phyloP scores from a whole-genome alignment of 768 basidiomycete genomes.

The Atractiella rhizophila region DNA sequence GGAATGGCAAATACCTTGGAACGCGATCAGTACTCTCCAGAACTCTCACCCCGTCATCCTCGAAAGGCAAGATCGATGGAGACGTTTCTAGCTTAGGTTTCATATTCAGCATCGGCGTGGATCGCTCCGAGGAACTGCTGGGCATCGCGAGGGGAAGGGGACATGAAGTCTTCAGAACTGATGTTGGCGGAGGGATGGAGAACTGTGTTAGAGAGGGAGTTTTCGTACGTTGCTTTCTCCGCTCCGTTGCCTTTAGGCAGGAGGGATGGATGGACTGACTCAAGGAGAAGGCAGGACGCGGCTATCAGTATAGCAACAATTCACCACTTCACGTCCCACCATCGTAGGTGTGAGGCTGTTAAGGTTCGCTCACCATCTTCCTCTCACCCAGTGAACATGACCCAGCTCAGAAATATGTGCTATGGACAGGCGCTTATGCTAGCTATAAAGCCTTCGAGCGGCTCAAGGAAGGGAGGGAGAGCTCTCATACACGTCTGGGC shows the following conservation, averaged over 20 bases:
- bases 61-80: constrained; percentile 1
- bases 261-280: not conserved
- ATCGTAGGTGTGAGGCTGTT: constrained; percentile 44
- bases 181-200: constrained; percentile 51
- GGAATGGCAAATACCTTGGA: constrained; percentile 86
- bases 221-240: constrained; percentile 36
- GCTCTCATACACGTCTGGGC: constrained; percentile 91
- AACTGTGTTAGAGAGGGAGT: constrained; percentile 45
- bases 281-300: constrained; percentile 48
- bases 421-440: constrained; percentile 34
- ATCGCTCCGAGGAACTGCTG: constrained; percentile 6
- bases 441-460: constrained; percentile 5
- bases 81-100: constrained; percentile 5
- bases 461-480: constrained; percentile 32
- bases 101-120: not conserved
- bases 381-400: not conserved
- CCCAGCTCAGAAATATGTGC: constrained; percentile 3
- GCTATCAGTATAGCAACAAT: constrained; percentile 93
- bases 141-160: constrained; percentile 19
- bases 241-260: not conserved
- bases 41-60: constrained; percentile 1
- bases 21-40: constrained; percentile 7
- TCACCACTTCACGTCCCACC: constrained; percentile 67
- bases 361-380: constrained; percentile 28
- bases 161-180: constrained; percentile 58